Evolutionary conservation across 225 moss, liverwort and hornwort genomes (phyloP).

Genomic region (Polytrichum commune): DNA sequence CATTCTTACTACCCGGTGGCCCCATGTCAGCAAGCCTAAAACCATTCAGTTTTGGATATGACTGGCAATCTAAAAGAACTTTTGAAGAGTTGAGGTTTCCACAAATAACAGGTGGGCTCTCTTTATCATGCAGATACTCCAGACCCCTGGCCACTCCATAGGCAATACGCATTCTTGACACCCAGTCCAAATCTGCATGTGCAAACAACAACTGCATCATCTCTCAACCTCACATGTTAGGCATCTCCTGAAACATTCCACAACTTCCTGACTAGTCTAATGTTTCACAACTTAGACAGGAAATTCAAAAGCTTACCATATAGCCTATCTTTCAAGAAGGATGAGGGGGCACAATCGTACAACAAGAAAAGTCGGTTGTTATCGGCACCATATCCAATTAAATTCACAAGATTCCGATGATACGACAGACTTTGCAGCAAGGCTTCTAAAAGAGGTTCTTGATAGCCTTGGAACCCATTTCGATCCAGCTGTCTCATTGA

Average conservation of each 20-base stretch:
- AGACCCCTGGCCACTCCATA: conserved; percentile 94
- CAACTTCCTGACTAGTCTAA: no score
- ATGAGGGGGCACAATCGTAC: conserved; percentile 92
- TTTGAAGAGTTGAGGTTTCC: conserved; percentile 96
- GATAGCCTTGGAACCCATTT: conserved; percentile 87
- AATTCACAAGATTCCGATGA: conserved; percentile 92
- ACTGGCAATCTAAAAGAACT: conserved; percentile 86
- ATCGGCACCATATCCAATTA: conserved; percentile 97
- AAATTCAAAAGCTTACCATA: conserved; percentile 59
- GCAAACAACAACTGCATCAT: neutral
- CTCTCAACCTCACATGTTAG: no score
- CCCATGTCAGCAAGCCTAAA: conserved; percentile 95
- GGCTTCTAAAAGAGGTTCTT: conserved; percentile 93
- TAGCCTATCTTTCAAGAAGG: conserved; percentile 89
- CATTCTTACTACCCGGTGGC: conserved; percentile 91
- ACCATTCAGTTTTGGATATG: conserved; percentile 92
- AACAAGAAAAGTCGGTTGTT: conserved; percentile 91
- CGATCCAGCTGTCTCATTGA: conserved; percentile 98
- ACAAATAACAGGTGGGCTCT: conserved; percentile 94
- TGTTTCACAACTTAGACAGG: neutral
- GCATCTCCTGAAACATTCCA: neutral
- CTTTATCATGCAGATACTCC: conserved; percentile 97
- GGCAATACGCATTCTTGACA: conserved; percentile 96
- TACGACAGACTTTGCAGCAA: conserved; percentile 95
- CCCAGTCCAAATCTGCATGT: conserved; percentile 91